A percentile compares a stretch with the other conserved stretches of the same genome.
These are phyloP conservation scores for Cerrena zonata DNA, from an alignment of 1,284 basidiomycete genomes.

Conservation along the genomic window DNA sequence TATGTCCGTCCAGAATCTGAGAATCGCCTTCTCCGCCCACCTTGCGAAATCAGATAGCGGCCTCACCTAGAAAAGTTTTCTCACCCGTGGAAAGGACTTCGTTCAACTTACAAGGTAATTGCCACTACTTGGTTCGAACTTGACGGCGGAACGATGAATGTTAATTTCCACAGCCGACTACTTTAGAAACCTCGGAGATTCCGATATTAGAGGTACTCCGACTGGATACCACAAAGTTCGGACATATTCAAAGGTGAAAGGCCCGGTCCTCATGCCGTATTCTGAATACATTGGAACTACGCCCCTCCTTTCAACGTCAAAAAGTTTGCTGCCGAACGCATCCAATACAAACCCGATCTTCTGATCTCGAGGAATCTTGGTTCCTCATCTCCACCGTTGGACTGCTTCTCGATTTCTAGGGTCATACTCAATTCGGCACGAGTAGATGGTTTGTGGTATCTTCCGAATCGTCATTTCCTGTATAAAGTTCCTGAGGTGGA, in stretches of 20 bases:
- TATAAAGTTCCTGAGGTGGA: conserved; percentile 23
- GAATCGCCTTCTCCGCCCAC: conserved; percentile 12
- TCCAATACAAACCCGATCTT: conserved; percentile 7
- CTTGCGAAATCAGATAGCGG: conserved; percentile 26
- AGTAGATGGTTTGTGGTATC: conserved; percentile 5
- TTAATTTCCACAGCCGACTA: not conserved
- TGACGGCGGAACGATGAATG: conserved; percentile 1
- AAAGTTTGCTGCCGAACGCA: not conserved
- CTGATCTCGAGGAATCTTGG: conserved; percentile 5
- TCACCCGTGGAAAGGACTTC: not conserved
- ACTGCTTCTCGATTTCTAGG: conserved; percentile 1
- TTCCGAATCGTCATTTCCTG: conserved; percentile 3
- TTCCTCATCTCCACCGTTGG: conserved; percentile 8
- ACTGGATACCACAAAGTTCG: conserved; percentile 1
- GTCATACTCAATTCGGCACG: conserved; percentile 5
- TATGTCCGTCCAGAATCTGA: conserved; percentile 12
- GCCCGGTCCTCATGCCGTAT: not conserved
- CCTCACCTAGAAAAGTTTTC: conserved; percentile 15
- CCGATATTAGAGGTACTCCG: conserved; percentile 6
- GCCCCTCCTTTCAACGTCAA: conserved; percentile 3
- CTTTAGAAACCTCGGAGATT: conserved; percentile 10
- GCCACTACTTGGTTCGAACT: not conserved
- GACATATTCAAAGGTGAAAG: not conserved
- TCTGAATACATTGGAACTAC: not conserved
- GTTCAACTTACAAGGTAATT: not conserved